Conservation (phyloP, 108 stramenopile species). For the Schizochytrium sp. region DNA sequence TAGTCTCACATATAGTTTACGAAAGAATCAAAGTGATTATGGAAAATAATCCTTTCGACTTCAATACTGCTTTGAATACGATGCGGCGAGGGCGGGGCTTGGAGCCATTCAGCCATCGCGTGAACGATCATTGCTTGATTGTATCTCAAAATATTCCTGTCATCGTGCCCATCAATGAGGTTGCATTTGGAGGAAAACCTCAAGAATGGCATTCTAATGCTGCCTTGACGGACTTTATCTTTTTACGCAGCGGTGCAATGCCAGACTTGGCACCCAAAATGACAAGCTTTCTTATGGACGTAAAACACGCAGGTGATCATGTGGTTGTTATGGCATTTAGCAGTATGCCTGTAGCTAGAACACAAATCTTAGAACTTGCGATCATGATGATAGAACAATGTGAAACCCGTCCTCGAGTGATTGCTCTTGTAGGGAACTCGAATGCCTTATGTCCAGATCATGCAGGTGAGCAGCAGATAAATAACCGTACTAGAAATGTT, state of each 20-base stretch:
- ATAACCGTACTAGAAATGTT: not conserved
- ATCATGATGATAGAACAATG: slow-evolving; percentile 51
- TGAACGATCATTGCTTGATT: slow-evolving; percentile 25
- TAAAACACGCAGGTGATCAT: not conserved
- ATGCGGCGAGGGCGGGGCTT: slow-evolving; percentile 32
- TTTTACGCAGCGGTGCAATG: slow-evolving; percentile 37
- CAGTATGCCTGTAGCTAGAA: slow-evolving; percentile 42
- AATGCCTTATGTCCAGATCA: not conserved
- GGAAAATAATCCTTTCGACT: slow-evolving; percentile 49
- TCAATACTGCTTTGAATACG: not conserved
- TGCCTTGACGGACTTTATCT: slow-evolving; percentile 44
- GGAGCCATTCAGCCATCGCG: slow-evolving; percentile 23
- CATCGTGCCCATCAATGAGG: slow-evolving; percentile 44
- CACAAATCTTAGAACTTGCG: slow-evolving; percentile 28
- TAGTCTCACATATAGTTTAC: slow-evolving; percentile 40
- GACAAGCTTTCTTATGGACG: not conserved
- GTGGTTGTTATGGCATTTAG: slow-evolving; percentile 31
- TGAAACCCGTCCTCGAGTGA: slow-evolving; percentile 10
- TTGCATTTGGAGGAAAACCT: slow-evolving; percentile 38
- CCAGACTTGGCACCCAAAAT: not conserved
- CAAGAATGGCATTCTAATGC: slow-evolving; percentile 38
- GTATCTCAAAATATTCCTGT: slow-evolving; percentile 43
- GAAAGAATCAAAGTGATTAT: slow-evolving; percentile 30
- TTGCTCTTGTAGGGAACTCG: slow-evolving; percentile 15
- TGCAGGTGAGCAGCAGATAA: not conserved